Percentiles rank a stretch among this genome's conserved stretches.
These are phyloP conservation scores for Erigeron philadelphicus DNA, from an alignment of 140 eudicot species.

Conservation along the genomic window DNA sequence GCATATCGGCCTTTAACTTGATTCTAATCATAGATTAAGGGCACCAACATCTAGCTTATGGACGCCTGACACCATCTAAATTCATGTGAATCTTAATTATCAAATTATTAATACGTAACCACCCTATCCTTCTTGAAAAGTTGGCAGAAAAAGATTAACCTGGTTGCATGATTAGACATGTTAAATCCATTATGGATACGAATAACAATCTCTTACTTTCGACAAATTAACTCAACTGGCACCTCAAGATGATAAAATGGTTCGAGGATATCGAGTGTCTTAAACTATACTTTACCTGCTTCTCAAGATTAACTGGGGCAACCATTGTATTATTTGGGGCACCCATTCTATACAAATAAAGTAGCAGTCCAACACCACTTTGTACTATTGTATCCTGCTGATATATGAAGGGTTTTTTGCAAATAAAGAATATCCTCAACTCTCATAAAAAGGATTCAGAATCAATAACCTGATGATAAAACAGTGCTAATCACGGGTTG, in stretches of 20 bases:
- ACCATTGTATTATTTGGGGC: background rate
- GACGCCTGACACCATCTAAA: background rate
- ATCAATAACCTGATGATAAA: background rate
- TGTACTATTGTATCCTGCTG: background rate
- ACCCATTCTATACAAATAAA: background rate
- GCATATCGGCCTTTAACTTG: background rate
- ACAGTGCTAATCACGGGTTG: too few species aligned
- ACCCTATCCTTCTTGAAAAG: conserved; percentile 2
- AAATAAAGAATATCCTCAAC: conserved; percentile 1
- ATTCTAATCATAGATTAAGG: background rate
- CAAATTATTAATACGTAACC: conserved; percentile 9
- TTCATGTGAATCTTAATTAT: background rate
- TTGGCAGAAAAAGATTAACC: conserved; percentile 14
- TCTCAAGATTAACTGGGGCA: background rate
- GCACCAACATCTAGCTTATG: background rate
- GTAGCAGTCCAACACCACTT: background rate
- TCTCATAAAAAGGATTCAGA: conserved; percentile 3
- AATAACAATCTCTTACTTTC: conserved; percentile 14
- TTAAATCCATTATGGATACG: conserved; percentile 14
- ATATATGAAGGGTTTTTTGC: background rate
- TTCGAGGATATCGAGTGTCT: background rate
- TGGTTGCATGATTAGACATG: conserved; percentile 2
- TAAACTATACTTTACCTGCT: conserved; percentile 10
- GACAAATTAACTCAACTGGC: background rate
- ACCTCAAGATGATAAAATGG: conserved; percentile 19